Percentiles rank a stretch among this genome's conserved stretches.
phyloP scores from a whole-genome alignment of 148 eudicot species.

The Polygonum aviculare region DNA sequence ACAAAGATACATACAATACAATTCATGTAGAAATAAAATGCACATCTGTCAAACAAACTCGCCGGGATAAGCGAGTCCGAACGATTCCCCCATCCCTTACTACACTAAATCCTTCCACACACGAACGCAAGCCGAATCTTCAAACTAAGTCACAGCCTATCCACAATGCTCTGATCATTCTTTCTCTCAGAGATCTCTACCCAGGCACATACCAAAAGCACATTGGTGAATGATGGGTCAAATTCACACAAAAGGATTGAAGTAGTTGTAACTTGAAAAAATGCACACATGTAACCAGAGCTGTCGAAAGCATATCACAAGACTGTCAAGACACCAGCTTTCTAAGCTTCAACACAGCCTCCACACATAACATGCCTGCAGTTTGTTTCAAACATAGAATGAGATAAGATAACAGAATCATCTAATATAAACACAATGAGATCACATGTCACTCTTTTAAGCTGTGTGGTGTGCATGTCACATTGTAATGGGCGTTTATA shows the following conservation, averaged over 20 bases:
- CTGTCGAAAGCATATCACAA: background rate
- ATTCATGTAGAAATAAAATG: background rate
- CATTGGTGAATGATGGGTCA: background rate
- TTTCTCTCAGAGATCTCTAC: background rate
- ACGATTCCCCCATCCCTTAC: background rate
- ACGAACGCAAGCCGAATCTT: background rate
- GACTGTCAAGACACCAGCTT: background rate
- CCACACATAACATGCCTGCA: constrained; percentile 86
- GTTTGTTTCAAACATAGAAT: background rate
- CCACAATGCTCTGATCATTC: background rate
- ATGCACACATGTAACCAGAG: background rate
- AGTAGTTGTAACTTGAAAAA: background rate
- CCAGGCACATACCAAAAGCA: background rate
- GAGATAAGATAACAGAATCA: background rate
- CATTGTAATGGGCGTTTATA: no score
- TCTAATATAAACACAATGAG: background rate
- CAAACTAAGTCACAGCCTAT: background rate
- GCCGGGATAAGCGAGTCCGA: background rate
- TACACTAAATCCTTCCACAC: background rate
- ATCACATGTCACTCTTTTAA: background rate
- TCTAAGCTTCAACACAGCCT: constrained; percentile 48
- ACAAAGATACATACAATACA: background rate
- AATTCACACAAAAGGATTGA: background rate
- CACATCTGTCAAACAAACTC: background rate
- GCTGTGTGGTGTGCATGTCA: no score